phyloP scores from a whole-genome alignment of 345 rosid genomes.

The Excoecaria agallocha region DNA sequence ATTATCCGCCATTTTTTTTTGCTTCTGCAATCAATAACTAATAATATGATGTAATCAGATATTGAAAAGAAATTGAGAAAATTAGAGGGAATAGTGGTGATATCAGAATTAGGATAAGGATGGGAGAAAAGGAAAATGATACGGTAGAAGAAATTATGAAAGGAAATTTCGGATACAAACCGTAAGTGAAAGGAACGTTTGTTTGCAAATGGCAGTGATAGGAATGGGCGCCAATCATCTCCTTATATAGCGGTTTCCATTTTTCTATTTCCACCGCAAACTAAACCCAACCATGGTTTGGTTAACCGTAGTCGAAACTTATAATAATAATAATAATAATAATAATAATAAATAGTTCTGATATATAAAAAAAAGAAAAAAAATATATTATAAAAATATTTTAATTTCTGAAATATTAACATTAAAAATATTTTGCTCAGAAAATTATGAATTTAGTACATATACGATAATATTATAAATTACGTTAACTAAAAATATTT shows the following conservation, averaged over 20 bases:
- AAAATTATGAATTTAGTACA: too few relatives aligned
- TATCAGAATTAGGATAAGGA: not conserved
- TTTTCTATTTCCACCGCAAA: slow-evolving; percentile 5
- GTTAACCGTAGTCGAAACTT: slow-evolving; percentile 7
- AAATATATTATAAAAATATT: too few relatives aligned
- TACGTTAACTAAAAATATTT: too few relatives aligned
- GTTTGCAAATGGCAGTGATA: slow-evolving; percentile 1
- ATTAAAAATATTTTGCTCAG: too few relatives aligned
- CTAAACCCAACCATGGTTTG: slow-evolving; percentile 13
- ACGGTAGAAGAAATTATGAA: not conserved
- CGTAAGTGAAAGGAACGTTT: not conserved
- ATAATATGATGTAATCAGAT: not conserved
- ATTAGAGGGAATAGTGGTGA: too few relatives aligned
- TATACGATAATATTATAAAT: too few relatives aligned
- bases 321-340: too few relatives aligned
- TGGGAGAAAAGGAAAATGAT: not conserved
- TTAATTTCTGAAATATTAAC: too few relatives aligned
- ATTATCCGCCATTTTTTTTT: slow-evolving; percentile 18
- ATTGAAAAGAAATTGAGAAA: too few relatives aligned
- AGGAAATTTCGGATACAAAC: not conserved
- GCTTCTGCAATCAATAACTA: not conserved
- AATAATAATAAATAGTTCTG: too few relatives aligned
- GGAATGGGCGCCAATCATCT: not conserved
- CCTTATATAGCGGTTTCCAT: not conserved
- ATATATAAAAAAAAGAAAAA: too few relatives aligned